Base-by-base conservation (phyloP, 2,329 filamentous ascomycete genomes). In the Cercospora sp. region DNA sequence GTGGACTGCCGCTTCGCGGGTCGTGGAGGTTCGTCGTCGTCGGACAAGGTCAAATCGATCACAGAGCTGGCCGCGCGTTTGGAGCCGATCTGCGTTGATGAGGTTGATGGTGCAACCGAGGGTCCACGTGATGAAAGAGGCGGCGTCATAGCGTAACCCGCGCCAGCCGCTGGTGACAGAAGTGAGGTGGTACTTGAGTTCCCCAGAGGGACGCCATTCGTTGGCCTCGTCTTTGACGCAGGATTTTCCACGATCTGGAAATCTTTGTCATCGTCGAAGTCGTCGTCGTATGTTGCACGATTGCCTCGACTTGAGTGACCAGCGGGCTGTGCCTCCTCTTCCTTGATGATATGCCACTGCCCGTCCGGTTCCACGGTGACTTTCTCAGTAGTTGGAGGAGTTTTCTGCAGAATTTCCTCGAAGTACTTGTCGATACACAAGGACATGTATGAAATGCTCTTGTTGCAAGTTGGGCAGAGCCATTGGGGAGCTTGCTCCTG, bases 401-500 rank as follows among this genome's bases (percentile, higher is more conserved):
- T 97, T 36, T 87, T 89, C 65, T 87, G 84, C 28, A 99, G 82
- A 64, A 99, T 97, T 71, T 97, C 91, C 75, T 90, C 89, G 16
- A 97, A 93, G 77, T 97, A 97, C 75, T 95, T 91, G 73, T 99
- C 95, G 31, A 98, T 88, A 10, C 92, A 93, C 26, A 99, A 82
- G 59, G 87, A 89, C 61, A 94, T 91, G 78, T 92, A 99, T 0
- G 89, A 88, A 1, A 93, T 90, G 0, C 87, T 81, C 76, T 94
- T 96, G 79, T 90, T 94, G 82, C 95, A 99, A 23, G 97, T 90
- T 0, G 95, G 95, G 75, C 95, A 99, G n/a, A 89, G 85, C 95
- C 95, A 99, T 18, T 95, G 96, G 0, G 95, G 95, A 0, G 93
- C 94, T 82, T 99, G 95, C 78, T 98, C 93, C 78, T 98, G 94